Conservation (phyloP, 2,329 filamentous ascomycete genomes). For the Ophiostoma triangulosporum region DNA sequence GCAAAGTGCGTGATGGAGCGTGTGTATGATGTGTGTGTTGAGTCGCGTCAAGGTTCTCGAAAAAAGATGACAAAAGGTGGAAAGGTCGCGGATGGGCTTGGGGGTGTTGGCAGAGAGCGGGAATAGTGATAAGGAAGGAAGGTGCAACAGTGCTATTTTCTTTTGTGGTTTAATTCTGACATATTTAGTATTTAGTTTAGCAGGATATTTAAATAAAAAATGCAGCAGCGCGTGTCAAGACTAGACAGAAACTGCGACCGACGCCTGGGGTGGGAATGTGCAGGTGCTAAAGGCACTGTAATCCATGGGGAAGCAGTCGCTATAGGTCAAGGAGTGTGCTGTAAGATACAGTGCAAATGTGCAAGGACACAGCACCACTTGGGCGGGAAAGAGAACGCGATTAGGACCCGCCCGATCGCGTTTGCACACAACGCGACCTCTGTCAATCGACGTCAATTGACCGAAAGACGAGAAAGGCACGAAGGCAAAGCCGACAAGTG, state of each 20-base stretch:
- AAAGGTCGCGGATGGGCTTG: slow-evolving; percentile 1
- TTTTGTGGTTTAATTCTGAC: not conserved
- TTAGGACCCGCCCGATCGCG: not conserved
- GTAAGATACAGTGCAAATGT: not conserved
- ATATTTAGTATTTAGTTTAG: not conserved
- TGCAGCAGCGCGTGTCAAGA: not conserved
- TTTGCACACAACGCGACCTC: not conserved
- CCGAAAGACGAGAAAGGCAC: not conserved
- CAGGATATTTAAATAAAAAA: not conserved
- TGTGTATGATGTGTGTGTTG: not conserved
- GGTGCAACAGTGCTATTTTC: not conserved
- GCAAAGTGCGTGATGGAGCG: not conserved
- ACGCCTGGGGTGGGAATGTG: not conserved
- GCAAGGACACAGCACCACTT: not conserved
- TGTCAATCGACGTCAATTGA: not conserved
- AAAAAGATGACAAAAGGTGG: slow-evolving; percentile 4
- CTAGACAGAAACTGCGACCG: not conserved
- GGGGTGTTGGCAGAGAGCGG: not conserved
- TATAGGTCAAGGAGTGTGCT: not conserved
- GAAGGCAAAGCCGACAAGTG: not conserved
- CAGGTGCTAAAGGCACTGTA: not conserved
- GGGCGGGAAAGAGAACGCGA: not conserved
- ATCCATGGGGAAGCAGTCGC: not conserved
- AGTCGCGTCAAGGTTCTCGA: slow-evolving; percentile 3
- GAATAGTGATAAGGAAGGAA: not conserved